These are phyloP conservation scores for Raphanus raphanistrum DNA, from an alignment of 345 rosid species.

Conservation along the genomic window DNA sequence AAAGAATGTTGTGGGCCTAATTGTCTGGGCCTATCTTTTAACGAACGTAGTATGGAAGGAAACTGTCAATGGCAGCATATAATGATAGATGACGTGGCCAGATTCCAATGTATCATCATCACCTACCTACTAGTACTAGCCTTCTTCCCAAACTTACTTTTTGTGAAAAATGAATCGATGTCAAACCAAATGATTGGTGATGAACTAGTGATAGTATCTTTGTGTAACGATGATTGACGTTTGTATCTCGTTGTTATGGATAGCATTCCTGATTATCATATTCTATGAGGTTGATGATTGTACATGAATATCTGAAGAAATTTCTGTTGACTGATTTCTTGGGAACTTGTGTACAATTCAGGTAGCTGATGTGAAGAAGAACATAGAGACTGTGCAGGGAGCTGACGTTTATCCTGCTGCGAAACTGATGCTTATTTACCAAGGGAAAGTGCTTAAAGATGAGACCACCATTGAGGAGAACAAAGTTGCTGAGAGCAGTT, in stretches of 20 bases:
- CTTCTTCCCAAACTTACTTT: no score
- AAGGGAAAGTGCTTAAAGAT: constrained; percentile 85
- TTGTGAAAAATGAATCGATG: no score
- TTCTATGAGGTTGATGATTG: not conserved
- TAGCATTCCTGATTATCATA: not conserved
- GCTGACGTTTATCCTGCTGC: constrained; percentile 65
- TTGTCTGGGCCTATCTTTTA: constrained; percentile 5
- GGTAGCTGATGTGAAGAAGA: constrained; percentile 78
- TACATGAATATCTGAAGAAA: not conserved
- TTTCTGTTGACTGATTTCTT: not conserved
- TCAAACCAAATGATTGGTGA: no score
- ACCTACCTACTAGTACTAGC: no score
- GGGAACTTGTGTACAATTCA: constrained; percentile 23
- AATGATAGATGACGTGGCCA: not conserved
- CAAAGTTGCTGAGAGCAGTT: constrained; percentile 70
- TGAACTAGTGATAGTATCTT: no score
- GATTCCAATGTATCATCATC: no score
- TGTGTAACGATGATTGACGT: no score
- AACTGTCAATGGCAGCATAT: not conserved
- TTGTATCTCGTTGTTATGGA: not conserved
- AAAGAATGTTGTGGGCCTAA: constrained; percentile 2
- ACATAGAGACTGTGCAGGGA: constrained; percentile 70
- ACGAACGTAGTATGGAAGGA: not conserved
- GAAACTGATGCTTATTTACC: constrained; percentile 77
- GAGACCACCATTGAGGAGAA: constrained; percentile 71